Evolutionary conservation across 768 basidiomycete genomes (phyloP).

Genomic region (Hypholoma sublateritium): DNA sequence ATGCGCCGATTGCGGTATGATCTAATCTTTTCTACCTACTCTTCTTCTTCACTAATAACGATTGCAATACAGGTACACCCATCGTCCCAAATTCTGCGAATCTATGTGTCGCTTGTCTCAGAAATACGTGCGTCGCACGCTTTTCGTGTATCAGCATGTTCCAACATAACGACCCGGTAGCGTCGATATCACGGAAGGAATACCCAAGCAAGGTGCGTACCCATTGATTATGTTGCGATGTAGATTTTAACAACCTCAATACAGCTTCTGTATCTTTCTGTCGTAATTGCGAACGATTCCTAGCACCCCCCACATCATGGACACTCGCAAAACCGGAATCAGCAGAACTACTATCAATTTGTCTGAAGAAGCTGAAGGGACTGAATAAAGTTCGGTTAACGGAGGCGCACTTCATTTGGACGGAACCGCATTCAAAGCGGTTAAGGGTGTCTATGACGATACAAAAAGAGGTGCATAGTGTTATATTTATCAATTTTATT

Average conservation of each 20-base stretch:
- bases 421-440: conserved; percentile 95
- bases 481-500: neutral
- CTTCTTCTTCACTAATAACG: neutral
- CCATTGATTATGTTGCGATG: neutral
- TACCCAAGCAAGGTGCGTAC: conserved; percentile 83
- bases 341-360: conserved; percentile 89
- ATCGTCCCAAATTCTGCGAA: conserved; percentile 93
- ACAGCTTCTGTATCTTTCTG: conserved; percentile 89
- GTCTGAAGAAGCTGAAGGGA: conserved; percentile 93
- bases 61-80: conserved; percentile 56
- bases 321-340: conserved; percentile 85
- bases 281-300: conserved; percentile 93
- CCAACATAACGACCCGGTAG: conserved; percentile 34
- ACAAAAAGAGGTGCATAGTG: conserved; percentile 82
- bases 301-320: conserved; percentile 90
- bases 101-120: conserved; percentile 83
- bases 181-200: conserved; percentile 97
- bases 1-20: conserved; percentile 84
- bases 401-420: conserved; percentile 99
- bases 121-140: conserved; percentile 67
- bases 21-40: neutral
- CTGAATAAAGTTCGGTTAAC: conserved; percentile 92
- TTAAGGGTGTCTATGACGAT: conserved; percentile 92
- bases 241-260: neutral
- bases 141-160: neutral